Base-by-base conservation (phyloP, 768 basidiomycete genomes). In the Clitopilus passeckerianus region DNA sequence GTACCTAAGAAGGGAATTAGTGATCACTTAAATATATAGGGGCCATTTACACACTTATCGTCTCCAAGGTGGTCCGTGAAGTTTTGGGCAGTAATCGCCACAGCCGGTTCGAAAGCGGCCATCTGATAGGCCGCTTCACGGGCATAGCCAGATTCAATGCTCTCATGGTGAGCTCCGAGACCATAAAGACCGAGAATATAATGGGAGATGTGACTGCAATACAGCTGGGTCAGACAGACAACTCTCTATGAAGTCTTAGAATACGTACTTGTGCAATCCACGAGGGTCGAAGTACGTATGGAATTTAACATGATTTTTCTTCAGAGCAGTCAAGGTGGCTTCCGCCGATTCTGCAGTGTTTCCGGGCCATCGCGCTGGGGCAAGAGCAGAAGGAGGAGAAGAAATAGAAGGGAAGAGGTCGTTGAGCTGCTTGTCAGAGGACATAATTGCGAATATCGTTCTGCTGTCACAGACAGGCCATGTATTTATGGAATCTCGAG, bases 41-140 rank as follows among this genome's bases (percentile, higher is more conserved):
- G 5, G 6, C 7, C 9, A 30, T 37, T n/a, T 18, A 66, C 80
- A 15, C 64, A 86, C 84, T 72, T 69, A 43, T 76, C 77, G 53
- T 87, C 79, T 0, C 81, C 86, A 6, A 89, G 73, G 63, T 86
- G 80, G 4, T 80, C 74, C 50, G 69, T 67, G 60, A 85, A 76
- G 60, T 82, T 87, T n/a, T 73, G 64, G 6, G 65, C 65, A 7
- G 71, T 78, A 53, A 87, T 79, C 1, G 64, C 59, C 16, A 67
- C 70, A 0, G 83, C 81, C 0, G 84, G 77, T 37, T 66, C 53
- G 58, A 74, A 73, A 1, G 71, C 70, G 6, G 67, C 68, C 5
- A 68, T 64, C 60, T 77, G 75, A 55, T 71, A 68, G 37, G 66
- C 64, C 20, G 60, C 57, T 52, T 74, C 71, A 18, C 59, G 60